Evolutionary conservation across 768 basidiomycete genomes (phyloP), one percentile per base, ranked within the genome.

Genomic region (Suillus weaverae): DNA sequence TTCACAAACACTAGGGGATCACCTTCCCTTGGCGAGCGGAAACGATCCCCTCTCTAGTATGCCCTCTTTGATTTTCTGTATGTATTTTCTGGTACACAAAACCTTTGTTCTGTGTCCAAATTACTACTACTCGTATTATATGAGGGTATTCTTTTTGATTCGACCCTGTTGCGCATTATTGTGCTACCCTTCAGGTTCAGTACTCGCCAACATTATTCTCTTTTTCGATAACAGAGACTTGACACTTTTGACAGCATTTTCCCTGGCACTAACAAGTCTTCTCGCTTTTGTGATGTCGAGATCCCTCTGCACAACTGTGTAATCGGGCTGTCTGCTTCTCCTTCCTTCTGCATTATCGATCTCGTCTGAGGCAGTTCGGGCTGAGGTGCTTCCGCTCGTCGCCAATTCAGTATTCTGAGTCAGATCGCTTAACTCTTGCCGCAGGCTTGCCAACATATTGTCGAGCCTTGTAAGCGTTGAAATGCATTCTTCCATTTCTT

Each of bases 191-290:
- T 35, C n/a, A 36, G 22, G 22, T 26, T 54, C 30, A 38, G 7
- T 35, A 22, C 20, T 38, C 39, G 18, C 62, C 30, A 32, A 53
- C 4, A 30, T 41, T 41, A 50, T 51, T 20, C 57, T 32, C 62
- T 73, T 54, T 68, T 85, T 88, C 53, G 79, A 77, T 14, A 92
- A 79, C 14, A 89, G 71, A 10, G 69, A 70, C 71, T 87, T 88
- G 46, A 91, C 86, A 61, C 80, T 84, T 51, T 81, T 84, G 66
- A 94, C 85, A 0, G 90, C 84, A 62, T 83, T 86, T 74, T 92
- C 89, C 66, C 92, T 79, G 0, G 90, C 90, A 61, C 81, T 82
- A 30, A 93, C 80, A 36, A 93, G 84, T 33, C 90, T 83, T 61
- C 82, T 87, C 13, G 84, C 88, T 73, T 87, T 92, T 11, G 81